Base-by-base conservation (phyloP, 306 rosid genomes). In the Vigna mungo region DNA sequence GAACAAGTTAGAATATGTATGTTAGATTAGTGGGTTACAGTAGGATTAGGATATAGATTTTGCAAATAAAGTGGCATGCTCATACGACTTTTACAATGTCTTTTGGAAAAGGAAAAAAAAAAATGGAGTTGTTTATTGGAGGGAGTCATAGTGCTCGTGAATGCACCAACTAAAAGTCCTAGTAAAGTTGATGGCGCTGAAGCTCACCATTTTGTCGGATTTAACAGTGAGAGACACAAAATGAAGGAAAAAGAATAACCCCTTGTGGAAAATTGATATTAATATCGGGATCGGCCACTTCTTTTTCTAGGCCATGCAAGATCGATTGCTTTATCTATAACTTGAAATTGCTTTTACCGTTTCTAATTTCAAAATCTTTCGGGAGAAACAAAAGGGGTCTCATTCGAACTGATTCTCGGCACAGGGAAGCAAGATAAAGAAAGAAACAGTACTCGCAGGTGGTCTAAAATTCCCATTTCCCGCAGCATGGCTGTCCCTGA, bases 21-120 rank as follows among this genome's bases (percentile, higher is more conserved):
- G 87, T 78, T 81, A 76, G 91, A 84, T 90, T 79, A 86, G 89
- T 91, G 97, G 93, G 89, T 20, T 80, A 86, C 92, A 89, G 83
- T 74, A 79, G 87, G 83, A 89, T 82, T 83, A 87, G 84, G 82
- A 88, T 85, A 85, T 79, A 62, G 86, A 89, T 72, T 54, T 81
- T 36, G 62, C 70, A 81, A 87, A 52, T 75, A 85, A 87, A 77
- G 84, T 82, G 23, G 81, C 79, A 83, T 80, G 81, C 73, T 87
- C 89, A 83, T 70, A 71, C 70, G 85, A 81, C 87, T 81, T 72
- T 80, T 64, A 72, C 79, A 83, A 61, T 80, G 77, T 81, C 80
- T 72, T 80, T 77, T 18, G 48, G 43, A 70, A 73, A 84, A 71
- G 65, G 44, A 7, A 15, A 60, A 30, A 1, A 25, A 30, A 25